Conservation (phyloP, 176 grass and related monocot species). For the Themeda triandra region DNA sequence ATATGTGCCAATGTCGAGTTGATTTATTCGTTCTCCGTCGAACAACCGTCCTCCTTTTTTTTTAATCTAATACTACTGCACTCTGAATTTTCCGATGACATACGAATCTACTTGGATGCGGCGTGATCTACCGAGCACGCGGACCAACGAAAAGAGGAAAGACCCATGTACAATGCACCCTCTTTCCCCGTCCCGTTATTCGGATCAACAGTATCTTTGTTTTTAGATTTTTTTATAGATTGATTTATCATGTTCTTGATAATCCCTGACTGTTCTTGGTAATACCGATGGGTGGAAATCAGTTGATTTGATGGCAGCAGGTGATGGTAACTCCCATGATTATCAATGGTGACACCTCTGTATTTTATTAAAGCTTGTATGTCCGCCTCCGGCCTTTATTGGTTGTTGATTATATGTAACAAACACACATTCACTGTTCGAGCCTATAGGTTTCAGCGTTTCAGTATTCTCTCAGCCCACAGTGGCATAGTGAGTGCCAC, state of each 20-base stretch:
- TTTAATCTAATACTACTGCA: no score
- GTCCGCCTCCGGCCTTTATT: not conserved
- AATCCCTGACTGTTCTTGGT: not conserved
- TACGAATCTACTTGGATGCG: no score
- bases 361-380: conserved; percentile 6
- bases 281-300: not conserved
- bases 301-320: conserved; percentile 23
- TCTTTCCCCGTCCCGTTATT: no score
- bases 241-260: not conserved
- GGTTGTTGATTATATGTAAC: not conserved
- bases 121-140: no score
- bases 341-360: not conserved
- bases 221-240: no score
- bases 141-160: no score
- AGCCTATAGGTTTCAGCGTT: conserved; percentile 30
- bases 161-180: no score
- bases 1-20: no score
- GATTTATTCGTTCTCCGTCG: no score
- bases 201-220: no score
- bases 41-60: no score
- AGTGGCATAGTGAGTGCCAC: conserved; percentile 31
- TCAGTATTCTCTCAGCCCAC: conserved; percentile 36
- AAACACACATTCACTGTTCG: not conserved
- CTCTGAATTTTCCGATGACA: no score
- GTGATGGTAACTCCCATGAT: conserved; percentile 16